A percentile compares a stretch with the other conserved stretches of the same genome.
Evolutionary conservation across 2,329 filamentous ascomycete genomes (phyloP).

Genomic region (Aureobasidium pullulans): DNA sequence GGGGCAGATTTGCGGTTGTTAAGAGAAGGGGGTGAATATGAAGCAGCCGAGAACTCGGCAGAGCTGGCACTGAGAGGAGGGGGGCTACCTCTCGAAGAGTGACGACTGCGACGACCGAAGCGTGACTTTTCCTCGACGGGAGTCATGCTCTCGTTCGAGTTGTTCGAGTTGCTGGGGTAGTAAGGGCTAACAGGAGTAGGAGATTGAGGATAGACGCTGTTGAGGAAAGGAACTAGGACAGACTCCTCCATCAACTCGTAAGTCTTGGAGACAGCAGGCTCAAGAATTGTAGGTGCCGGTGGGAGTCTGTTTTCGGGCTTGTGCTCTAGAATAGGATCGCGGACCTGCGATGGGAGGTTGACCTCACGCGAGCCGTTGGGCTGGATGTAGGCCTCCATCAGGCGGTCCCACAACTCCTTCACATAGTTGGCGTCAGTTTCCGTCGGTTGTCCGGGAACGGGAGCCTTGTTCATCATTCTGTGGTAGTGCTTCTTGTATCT

Average conservation of each 20-base stretch:
- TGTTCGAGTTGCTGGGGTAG: constrained; percentile 37
- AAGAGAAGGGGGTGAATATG: constrained; percentile 18
- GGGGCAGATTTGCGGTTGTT: constrained; percentile 28
- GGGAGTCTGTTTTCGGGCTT: constrained; percentile 54
- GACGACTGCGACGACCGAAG: constrained; percentile 14
- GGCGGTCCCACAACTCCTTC: constrained; percentile 74
- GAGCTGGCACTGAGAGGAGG: constrained; percentile 24
- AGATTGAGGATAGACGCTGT: constrained; percentile 50
- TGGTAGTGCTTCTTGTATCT: constrained; percentile 67
- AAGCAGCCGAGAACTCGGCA: constrained; percentile 23
- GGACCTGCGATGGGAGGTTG: constrained; percentile 79
- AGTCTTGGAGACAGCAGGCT: constrained; percentile 78
- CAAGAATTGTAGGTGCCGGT: constrained; percentile 65
- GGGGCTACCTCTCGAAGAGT: constrained; percentile 22
- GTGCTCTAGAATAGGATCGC: constrained; percentile 67
- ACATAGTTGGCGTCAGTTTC: constrained; percentile 60
- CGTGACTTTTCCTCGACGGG: constrained; percentile 19
- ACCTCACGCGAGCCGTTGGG: constrained; percentile 81
- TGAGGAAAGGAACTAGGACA: constrained; percentile 84
- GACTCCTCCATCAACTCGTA: constrained; percentile 98
- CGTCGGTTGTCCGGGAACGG: constrained; percentile 34
- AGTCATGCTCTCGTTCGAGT: constrained; percentile 33
- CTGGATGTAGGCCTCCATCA: constrained; percentile 83
- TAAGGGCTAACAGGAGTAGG: constrained; percentile 35
- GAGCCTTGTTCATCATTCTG: constrained; percentile 47